These are phyloP conservation scores for Glonium stellatum DNA, from an alignment of 495 filamentous ascomycete genomes.

Conservation along the genomic window DNA sequence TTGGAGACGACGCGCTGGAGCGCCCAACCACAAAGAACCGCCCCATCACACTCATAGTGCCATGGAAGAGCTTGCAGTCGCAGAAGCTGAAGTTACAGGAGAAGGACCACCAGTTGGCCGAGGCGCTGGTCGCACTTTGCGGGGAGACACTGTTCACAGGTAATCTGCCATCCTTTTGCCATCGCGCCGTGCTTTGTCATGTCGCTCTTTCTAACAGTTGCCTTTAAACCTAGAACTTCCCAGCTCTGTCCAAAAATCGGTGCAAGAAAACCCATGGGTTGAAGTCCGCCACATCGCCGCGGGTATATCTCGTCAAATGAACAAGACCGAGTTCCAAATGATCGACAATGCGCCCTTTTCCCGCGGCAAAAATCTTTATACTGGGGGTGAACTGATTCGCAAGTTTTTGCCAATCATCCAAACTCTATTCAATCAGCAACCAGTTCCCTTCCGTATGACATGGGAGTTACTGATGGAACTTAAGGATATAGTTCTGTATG, in stretches of 20 bases:
- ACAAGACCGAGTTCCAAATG: not conserved
- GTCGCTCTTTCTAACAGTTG: too few species aligned
- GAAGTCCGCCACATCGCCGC: too few species aligned
- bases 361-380: not conserved
- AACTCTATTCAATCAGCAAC: not conserved
- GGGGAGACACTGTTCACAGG: too few species aligned
- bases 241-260: not conserved
- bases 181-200: too few species aligned
- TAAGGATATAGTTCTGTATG: not conserved
- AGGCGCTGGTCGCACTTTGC: not conserved
- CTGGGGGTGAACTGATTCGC: not conserved
- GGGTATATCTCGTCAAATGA: not conserved
- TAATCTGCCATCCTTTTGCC: too few species aligned
- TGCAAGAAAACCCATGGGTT: too few species aligned
- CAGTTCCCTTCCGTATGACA: not conserved
- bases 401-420: not conserved
- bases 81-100: not conserved
- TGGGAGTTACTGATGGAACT: not conserved
- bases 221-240: not conserved
- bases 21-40: not conserved
- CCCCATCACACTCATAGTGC: not conserved
- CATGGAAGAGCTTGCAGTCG: not conserved
- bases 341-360: not conserved
- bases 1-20: not conserved
- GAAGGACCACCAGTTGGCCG: not conserved